Conservation (phyloP, 1,139 yeast genomes). For the Yamadazyma oceani region DNA sequence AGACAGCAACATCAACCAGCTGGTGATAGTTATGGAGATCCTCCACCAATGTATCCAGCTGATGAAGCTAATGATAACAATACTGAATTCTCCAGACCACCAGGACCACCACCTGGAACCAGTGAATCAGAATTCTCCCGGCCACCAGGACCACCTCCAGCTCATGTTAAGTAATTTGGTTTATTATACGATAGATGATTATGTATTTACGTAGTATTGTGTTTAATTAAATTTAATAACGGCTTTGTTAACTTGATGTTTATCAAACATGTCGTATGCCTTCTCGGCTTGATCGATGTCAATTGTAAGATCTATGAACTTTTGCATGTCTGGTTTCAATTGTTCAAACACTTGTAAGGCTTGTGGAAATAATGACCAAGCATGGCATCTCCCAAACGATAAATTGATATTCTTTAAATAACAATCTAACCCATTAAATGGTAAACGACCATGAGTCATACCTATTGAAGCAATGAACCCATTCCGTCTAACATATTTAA, state of each 20-base stretch:
- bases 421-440: conserved; percentile 59
- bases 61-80: conserved; percentile 4
- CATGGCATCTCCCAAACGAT: conserved; percentile 67
- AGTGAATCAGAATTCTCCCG: conserved; percentile 5
- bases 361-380: conserved; percentile 56
- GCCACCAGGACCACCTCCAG: conserved; percentile 19
- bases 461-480: conserved; percentile 63
- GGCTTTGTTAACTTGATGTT: conserved; percentile 56
- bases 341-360: conserved; percentile 49
- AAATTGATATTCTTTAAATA: conserved; percentile 57
- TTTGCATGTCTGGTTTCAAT: conserved; percentile 43
- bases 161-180: conserved; percentile 14
- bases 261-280: conserved; percentile 53
- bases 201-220: neutral
- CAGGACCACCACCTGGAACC: conserved; percentile 1
- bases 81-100: neutral
- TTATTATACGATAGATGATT: too few species aligned
- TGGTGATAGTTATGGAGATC: conserved; percentile 11
- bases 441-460: conserved; percentile 60
- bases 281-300: conserved; percentile 44
- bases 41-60: conserved; percentile 18
- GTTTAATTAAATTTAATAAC: conserved; percentile 35
- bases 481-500: conserved; percentile 54
- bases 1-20: conserved; percentile 5
- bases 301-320: conserved; percentile 48